phyloP scores from a whole-genome alignment of 495 filamentous ascomycete species.

The Margaritispora aquatica region DNA sequence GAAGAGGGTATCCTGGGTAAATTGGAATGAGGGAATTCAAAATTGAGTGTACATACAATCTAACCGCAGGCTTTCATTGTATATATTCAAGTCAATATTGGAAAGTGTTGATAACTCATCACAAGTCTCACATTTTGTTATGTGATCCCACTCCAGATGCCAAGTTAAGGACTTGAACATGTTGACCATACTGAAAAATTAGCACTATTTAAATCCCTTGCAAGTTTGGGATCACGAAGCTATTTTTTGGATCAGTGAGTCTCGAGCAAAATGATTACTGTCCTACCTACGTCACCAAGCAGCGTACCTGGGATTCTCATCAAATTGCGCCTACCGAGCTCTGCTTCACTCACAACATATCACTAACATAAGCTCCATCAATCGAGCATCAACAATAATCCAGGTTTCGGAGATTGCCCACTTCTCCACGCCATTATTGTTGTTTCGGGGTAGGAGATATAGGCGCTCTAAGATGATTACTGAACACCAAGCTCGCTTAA shows the following conservation, averaged over 20 bases:
- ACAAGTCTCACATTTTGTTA: too few relatives aligned
- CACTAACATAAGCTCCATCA: neutral
- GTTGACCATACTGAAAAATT: too few relatives aligned
- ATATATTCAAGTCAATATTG: too few relatives aligned
- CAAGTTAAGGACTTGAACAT: neutral
- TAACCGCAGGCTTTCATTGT: too few relatives aligned
- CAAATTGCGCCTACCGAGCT: neutral
- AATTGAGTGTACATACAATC: too few relatives aligned
- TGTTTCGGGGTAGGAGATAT: neutral
- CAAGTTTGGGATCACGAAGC: too few relatives aligned
- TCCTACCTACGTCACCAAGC: neutral
- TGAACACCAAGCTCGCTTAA: neutral
- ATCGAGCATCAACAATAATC: neutral
- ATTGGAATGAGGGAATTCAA: neutral
- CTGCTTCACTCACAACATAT: neutral
- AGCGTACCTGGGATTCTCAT: neutral
- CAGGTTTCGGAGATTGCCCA: neutral
- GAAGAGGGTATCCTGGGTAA: neutral
- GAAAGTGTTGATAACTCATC: too few relatives aligned
- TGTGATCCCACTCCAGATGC: neutral
- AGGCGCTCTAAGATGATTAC: neutral
- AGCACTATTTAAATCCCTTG: too few relatives aligned
- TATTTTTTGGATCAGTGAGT: too few relatives aligned
- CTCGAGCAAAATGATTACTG: neutral
- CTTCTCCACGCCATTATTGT: too few relatives aligned